Evolutionary conservation across 768 basidiomycete species (phyloP).

Genomic region (Kwoniella sp.): DNA sequence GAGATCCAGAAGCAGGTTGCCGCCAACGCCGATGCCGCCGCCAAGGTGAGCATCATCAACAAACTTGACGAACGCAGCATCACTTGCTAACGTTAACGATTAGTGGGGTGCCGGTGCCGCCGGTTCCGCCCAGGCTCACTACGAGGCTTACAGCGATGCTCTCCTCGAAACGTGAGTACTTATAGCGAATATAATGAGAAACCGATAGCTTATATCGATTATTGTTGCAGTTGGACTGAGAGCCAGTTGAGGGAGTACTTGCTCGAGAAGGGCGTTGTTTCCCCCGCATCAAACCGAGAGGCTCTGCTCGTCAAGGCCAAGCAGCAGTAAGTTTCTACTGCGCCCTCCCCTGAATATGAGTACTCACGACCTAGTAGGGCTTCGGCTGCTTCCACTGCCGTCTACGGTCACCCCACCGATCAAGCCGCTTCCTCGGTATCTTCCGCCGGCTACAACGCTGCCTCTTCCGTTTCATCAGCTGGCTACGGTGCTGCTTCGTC

Average conservation of each 20-base stretch:
- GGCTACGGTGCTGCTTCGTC: slow-evolving; percentile 41
- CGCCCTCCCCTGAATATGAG: not conserved
- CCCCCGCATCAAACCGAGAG: slow-evolving; percentile 72
- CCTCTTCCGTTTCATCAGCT: slow-evolving; percentile 41
- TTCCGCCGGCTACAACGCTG: slow-evolving; percentile 33
- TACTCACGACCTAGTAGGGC: slow-evolving; percentile 53
- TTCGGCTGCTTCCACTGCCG: slow-evolving; percentile 57
- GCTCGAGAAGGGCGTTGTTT: slow-evolving; percentile 78
- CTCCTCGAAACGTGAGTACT: slow-evolving; percentile 58
- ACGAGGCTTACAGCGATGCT: slow-evolving; percentile 56
- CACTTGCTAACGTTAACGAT: not conserved
- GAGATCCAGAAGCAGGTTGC: slow-evolving; percentile 53
- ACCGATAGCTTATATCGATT: not conserved
- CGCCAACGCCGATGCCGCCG: slow-evolving; percentile 49
- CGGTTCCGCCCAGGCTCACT: slow-evolving; percentile 47
- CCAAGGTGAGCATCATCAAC: slow-evolving; percentile 27
- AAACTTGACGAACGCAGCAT: not conserved
- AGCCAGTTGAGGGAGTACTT: slow-evolving; percentile 74
- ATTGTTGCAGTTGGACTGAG: slow-evolving; percentile 65
- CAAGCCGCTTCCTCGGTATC: slow-evolving; percentile 49
- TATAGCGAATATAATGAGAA: not conserved
- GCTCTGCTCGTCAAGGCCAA: slow-evolving; percentile 74
- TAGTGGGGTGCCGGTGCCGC: slow-evolving; percentile 44
- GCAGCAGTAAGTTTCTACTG: slow-evolving; percentile 52
- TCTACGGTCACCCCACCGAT: slow-evolving; percentile 54